Base-by-base conservation (phyloP, 192 early-diverging fungal species). In the Funneliformis geosporum region DNA sequence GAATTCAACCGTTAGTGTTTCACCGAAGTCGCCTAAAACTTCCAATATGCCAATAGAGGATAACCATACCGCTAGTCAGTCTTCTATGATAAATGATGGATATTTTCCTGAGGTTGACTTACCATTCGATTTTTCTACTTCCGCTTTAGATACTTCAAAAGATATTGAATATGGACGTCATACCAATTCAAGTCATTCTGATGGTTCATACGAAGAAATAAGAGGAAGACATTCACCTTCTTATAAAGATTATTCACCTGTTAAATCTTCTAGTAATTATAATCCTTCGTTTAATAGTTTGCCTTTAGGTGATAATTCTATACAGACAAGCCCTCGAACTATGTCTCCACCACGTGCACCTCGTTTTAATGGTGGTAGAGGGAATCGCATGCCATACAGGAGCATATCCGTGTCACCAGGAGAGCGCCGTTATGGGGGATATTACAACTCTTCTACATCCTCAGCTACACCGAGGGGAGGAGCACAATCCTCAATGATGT, bases 81-180 rank as follows among this genome's bases (percentile, higher is more conserved):
- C 64, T 21, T 25, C 23, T 66, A 27, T 38, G 64, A 23, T 47
- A 14, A 27, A 38, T 50, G 73, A 75, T 60, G 73, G 47, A 25
- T 75, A 75, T 60, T 75, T 75, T 44, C 73, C 73, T 27, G 73
- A 75, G 25, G 73, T 55, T 55, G 50, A 75, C 23, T 59, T 75
- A 14, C 55, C 43, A 50, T 50, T 75, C 60, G 73, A 75, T 23
- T 23, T 59, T 55, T 2, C 33, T 33, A 47, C 21, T 59, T 9
- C 27, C 3, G 1, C 68, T 18, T 44, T 21, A 11, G 68, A 70
- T 42, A 40, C 68, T 33, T 66, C 64, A 66, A 38, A 25, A 11
- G 33, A 66, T 70, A 39, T 43, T 12, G 39, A 70, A 40, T 70
- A 18, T 23, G 33, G 33, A 42, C 40, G 21, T 23, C 39, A 70